These are phyloP conservation scores for Lumnitzera racemosa DNA, from an alignment of 345 rosid genomes.

Conservation along the genomic window DNA sequence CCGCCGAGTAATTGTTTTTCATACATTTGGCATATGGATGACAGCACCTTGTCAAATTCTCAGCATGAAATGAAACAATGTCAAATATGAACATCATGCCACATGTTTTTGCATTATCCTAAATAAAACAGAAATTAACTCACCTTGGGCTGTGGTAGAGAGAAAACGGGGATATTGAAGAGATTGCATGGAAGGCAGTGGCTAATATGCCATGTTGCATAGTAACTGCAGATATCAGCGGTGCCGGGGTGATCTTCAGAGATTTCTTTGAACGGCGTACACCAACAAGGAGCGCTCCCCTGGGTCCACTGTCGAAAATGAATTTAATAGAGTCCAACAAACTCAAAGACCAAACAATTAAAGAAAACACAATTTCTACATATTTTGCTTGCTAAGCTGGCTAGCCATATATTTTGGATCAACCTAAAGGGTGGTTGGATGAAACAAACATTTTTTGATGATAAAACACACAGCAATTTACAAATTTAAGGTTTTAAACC, in stretches of 20 bases:
- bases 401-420: too few species aligned
- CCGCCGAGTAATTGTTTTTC: slow-evolving; percentile 23
- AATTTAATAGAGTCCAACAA: too few species aligned
- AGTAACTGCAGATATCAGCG: slow-evolving; percentile 35
- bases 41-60: neutral
- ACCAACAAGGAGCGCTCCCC: slow-evolving; percentile 45
- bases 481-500: too few species aligned
- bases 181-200: slow-evolving; percentile 33
- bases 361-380: too few species aligned
- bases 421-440: too few species aligned
- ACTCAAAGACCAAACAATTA: too few species aligned
- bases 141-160: slow-evolving; percentile 54
- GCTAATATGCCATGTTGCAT: slow-evolving; percentile 50
- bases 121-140: slow-evolving; percentile 4
- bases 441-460: too few species aligned
- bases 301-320: slow-evolving; percentile 29
- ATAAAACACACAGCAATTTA: too few species aligned
- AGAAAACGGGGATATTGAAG: slow-evolving; percentile 25
- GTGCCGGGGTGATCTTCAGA: slow-evolving; percentile 13
- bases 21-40: slow-evolving; percentile 23
- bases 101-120: neutral
- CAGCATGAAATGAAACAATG: too few species aligned
- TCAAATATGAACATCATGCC: too few species aligned
- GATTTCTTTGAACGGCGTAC: slow-evolving; percentile 24
- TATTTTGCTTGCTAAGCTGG: too few species aligned